Evolutionary conservation across 345 rosid species (phyloP), one percentile per base, ranked within the genome.

Genomic region (Salix koriyanagi): DNA sequence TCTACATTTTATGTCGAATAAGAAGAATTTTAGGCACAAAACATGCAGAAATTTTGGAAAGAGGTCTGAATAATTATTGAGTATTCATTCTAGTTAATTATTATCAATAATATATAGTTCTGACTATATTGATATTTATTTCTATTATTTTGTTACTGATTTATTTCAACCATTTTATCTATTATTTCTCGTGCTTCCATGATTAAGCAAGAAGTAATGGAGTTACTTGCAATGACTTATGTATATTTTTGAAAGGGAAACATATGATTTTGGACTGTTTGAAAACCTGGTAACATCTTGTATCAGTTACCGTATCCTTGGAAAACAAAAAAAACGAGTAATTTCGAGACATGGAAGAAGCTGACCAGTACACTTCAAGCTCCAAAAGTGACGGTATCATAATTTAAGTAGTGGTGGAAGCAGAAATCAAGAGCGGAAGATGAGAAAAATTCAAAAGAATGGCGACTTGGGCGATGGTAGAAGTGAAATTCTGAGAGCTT

Each of bases 341-440:
- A 9, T 54, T 68, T 41, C 6, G 26, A 58, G 79, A 76, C 65
- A 23, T 76, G 42, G 73, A 76, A 64, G 67, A 28, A 19, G 77
- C 48, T 44, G 48, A 12, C 48, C 15, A 60, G 2, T 64, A 41
- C 18, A 6, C 19, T 21, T 56, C 67, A 54, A 66, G 66, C 54
- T 76, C 79, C 56, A 66, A 25, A 68, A 67, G 67, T 23, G 56
- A 37, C 6, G 23, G 42, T 64, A 44, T 5, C 37, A 13, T 37
- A 21, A 54, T 19, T n/a, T 15, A 8, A 52, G 65, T 66, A 34
- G 54, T 52, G 15, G 73, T 13, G 37, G 37, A 76, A 69, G 73
- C 30, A 66, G 16, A 68, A 67, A 18, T 66, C 39, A 5, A 25
- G 2, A 32, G 5, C 36, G 8, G 69, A 30, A 14, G 36, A 66